These are phyloP conservation scores for Aspergillus versicolor DNA, from an alignment of 2,329 filamentous ascomycete species.

Conservation along the genomic window DNA sequence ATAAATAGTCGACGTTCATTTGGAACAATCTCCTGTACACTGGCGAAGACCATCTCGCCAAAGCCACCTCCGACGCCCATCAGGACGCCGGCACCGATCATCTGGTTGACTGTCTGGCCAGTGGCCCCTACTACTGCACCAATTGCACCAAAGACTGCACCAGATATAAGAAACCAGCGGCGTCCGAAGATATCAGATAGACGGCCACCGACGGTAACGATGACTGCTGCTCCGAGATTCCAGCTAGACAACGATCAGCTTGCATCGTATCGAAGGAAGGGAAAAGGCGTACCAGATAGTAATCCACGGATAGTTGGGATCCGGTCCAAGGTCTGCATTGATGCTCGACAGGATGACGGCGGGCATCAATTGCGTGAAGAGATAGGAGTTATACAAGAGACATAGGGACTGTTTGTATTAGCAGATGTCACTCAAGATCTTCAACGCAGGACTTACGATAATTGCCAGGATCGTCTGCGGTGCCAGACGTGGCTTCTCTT, in stretches of 20 bases:
- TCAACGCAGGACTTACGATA: neutral
- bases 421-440: neutral
- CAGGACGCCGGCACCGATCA: neutral
- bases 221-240: constrained; percentile 3
- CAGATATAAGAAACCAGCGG: constrained; percentile 2
- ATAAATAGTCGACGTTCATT: neutral
- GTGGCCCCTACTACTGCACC: neutral
- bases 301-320: constrained; percentile 4
- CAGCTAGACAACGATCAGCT: neutral
- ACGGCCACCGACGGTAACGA: constrained; percentile 3
- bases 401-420: neutral
- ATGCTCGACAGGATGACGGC: constrained; percentile 4
- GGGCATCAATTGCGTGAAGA: constrained; percentile 8
- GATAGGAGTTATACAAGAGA: constrained; percentile 4
- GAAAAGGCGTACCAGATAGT: neutral
- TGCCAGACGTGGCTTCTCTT: neutral
- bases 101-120: neutral
- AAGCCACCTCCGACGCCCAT: neutral
- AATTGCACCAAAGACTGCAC: neutral
- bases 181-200: constrained; percentile 7
- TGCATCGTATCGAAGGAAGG: neutral
- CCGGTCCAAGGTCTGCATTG: neutral
- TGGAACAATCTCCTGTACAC: neutral
- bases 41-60: neutral
- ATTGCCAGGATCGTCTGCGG: neutral